A percentile compares a stretch with the other conserved stretches of the same genome.
Evolutionary conservation across 164 flowering plant species (phyloP).

Genomic region (Brasenia schreberi): DNA sequence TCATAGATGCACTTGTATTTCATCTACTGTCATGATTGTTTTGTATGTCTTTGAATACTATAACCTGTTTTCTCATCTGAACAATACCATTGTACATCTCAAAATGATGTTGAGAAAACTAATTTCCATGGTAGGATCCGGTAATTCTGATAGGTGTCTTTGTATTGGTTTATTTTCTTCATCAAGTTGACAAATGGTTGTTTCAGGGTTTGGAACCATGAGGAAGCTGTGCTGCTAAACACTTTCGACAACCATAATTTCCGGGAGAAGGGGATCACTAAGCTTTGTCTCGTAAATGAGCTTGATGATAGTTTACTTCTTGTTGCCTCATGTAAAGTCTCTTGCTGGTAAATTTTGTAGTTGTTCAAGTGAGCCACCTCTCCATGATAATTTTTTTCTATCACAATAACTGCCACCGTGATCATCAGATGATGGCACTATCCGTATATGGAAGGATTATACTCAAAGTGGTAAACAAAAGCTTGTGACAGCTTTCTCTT

Average conservation of each 20-base stretch:
- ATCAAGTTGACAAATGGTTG: neutral
- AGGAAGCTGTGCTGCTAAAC: slow-evolving; percentile 53
- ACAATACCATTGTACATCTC: too few species aligned
- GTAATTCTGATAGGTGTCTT: too few species aligned
- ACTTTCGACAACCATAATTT: slow-evolving; percentile 75
- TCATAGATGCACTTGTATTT: too few species aligned
- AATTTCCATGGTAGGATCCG: too few species aligned
- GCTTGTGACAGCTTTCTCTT: slow-evolving; percentile 89
- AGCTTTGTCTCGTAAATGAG: slow-evolving; percentile 87
- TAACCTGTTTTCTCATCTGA: too few species aligned
- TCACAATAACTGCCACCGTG: neutral
- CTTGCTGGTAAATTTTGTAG: slow-evolving; percentile 10
- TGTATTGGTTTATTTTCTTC: neutral
- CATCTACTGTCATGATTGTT: too few species aligned
- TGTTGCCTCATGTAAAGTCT: slow-evolving; percentile 80
- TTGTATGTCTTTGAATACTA: too few species aligned
- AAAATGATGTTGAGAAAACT: too few species aligned
- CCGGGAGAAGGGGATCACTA: slow-evolving; percentile 85
- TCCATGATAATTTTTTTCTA: neutral
- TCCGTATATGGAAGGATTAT: slow-evolving; percentile 93
- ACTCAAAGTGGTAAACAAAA: slow-evolving; percentile 47
- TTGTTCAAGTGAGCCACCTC: slow-evolving; percentile 6
- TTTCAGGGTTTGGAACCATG: slow-evolving; percentile 83
- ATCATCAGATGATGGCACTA: slow-evolving; percentile 66
- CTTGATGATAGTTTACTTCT: slow-evolving; percentile 93